Evolutionary conservation across 2,329 filamentous ascomycete genomes (phyloP), one percentile per base, ranked within the genome.

Genomic region (Fusarium temperatum): DNA sequence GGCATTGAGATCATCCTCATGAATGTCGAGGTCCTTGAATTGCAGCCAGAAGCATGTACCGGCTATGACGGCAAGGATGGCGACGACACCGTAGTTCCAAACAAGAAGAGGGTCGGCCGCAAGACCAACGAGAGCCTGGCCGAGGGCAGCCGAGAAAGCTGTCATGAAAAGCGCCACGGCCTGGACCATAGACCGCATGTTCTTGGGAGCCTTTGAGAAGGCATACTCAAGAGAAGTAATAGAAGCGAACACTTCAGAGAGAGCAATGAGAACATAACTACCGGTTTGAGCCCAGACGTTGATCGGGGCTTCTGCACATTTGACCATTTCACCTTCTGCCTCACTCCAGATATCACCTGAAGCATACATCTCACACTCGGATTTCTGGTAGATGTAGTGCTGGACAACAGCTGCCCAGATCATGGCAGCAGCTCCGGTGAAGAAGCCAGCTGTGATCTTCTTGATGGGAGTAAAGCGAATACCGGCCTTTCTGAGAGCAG

Each of bases 391-490:
- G 81, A 92, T 90, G 80, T 88, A 90, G 80, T 88, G 81, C 77
- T 89, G 87, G 39, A 87, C 81, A 26, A 90, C 85, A 54, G 85
- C 83, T 5, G 89, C 87, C 81, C 85, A 87, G 51, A 88, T 77
- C 88, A 90, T 90, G 62, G 92, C 89, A 24, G 88, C 78, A 3
- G 89, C 86, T 42, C 88, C 91, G 35, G 89, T 84, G 66, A 90
- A 85, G 85, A 94, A 94, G 35, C 93, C 93, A 13, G 87, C 83
- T 1, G 91, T 87, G 78, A 95, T 94, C 82, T 91, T 91, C 83
- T 90, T 93, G 83, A 94, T 91, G n/a, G 92, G 93, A 0, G 88
- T 91, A 82, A 94, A 92, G 66, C 87, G 86, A 78, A 94, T 88
- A 68, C 88, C 88, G n/a, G 84, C 78, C 75, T 88, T 90, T 76